These are phyloP conservation scores for Flueggea neowawraea DNA, from an alignment of 441 rosid genomes.

Conservation along the genomic window DNA sequence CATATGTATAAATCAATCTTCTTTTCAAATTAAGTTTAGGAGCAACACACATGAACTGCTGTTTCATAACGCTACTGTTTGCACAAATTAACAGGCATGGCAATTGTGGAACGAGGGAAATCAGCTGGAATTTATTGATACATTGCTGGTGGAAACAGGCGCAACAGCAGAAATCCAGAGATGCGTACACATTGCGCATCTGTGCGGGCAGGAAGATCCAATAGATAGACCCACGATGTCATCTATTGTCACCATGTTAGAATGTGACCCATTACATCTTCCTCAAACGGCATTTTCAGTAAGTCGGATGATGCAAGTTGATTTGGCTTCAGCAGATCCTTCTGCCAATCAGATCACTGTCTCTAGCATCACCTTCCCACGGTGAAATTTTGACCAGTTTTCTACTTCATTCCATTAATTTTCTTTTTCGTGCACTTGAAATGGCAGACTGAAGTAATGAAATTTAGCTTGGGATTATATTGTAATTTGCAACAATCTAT, in stretches of 20 bases:
- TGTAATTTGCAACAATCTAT: too few species aligned
- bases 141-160: not conserved
- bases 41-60: not conserved
- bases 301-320: too few species aligned
- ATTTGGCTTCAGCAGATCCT: too few species aligned
- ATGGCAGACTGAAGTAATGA: too few species aligned
- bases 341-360: too few species aligned
- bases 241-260: conserved; percentile 4
- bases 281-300: conserved; percentile 8
- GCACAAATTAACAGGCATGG: conserved; percentile 6
- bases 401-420: too few species aligned
- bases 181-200: conserved; percentile 9
- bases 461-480: too few species aligned
- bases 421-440: too few species aligned
- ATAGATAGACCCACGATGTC: conserved; percentile 14
- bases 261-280: conserved; percentile 1
- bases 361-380: too few species aligned
- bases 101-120: conserved; percentile 7
- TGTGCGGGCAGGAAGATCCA: conserved; percentile 14
- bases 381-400: too few species aligned
- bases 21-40: not conserved
- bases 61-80: too few species aligned
- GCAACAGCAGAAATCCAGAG: conserved; percentile 5
- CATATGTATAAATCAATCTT: conserved; percentile 1
- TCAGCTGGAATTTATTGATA: conserved; percentile 2